Percentiles rank a stretch among this genome's conserved stretches.
Conservation (phyloP, 768 basidiomycete genomes). For the Holtermanniella nyarrowii region DNA sequence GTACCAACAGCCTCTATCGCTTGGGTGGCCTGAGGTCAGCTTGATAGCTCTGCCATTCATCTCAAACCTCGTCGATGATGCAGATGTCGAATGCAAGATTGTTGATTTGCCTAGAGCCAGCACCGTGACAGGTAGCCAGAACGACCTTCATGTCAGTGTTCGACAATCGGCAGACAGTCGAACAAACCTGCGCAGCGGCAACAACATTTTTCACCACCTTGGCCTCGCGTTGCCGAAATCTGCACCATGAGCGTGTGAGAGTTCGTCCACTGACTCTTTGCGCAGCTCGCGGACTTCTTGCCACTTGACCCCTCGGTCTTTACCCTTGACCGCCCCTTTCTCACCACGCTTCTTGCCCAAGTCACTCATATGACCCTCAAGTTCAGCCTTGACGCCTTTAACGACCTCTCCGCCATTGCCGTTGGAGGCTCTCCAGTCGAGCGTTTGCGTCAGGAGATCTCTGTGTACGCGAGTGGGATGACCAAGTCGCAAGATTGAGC, state of each 20-base stretch:
- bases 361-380: slow-evolving; percentile 56
- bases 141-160: slow-evolving; percentile 53
- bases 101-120: slow-evolving; percentile 71
- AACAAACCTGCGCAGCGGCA: slow-evolving; percentile 58
- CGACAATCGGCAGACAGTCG: background rate
- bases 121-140: slow-evolving; percentile 85
- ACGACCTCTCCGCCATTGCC: slow-evolving; percentile 61
- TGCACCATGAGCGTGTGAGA: slow-evolving; percentile 33
- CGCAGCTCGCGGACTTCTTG: slow-evolving; percentile 48
- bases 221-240: slow-evolving; percentile 79
- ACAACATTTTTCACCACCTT: slow-evolving; percentile 74
- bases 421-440: slow-evolving; percentile 41
- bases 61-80: slow-evolving; percentile 69
- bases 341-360: slow-evolving; percentile 55
- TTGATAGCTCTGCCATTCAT: too few species aligned
- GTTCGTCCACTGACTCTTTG: slow-evolving; percentile 61
- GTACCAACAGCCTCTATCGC: slow-evolving; percentile 72
- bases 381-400: slow-evolving; percentile 78
- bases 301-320: slow-evolving; percentile 48
- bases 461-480: slow-evolving; percentile 90
- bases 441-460: slow-evolving; percentile 40
- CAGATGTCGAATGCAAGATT: slow-evolving; percentile 78
- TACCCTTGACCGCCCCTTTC: slow-evolving; percentile 48
- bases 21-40: slow-evolving; percentile 59
- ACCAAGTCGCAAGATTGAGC: slow-evolving; percentile 68